Base-by-base conservation (phyloP, 2,329 filamentous ascomycete species). In the Venturia asperata region DNA sequence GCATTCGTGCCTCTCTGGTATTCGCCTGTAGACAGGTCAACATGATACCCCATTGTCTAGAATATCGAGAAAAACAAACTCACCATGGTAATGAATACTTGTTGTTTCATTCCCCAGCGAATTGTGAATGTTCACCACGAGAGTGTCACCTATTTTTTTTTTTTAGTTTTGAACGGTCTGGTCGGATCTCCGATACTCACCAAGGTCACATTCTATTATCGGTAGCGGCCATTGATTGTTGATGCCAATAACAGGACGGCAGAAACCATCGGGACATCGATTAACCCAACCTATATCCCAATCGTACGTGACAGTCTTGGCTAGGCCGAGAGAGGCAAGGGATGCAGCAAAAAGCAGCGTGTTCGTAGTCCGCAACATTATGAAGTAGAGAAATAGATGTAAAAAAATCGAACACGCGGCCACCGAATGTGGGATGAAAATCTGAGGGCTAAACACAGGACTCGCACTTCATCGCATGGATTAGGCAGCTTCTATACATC, bases 151-250 rank as follows among this genome's bases (percentile, higher is more conserved):
- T 56, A n/a, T n/a, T n/a, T n/a, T n/a, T 24, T 9, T 34, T 4
- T 27, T 2, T 49, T 13, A 49, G 45, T 4, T 2, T 13, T 24
- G 45, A 11, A 49, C 13, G 13, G 5, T 37, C 13, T 6, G 5
- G 11, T 19, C 2, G 19, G 52, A 15, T 19, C 9, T 37, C 7
- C 13, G 27, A 37, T 13, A 34, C 52, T 56, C 19, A 19, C 87
- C 87, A 61, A 86, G 77, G 61, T 81, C 81, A 47, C 83, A 87
- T 63, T 83, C 80, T 65, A 91, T 86, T 30, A 77, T 75, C 0
- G 90, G 90, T 64, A 88, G 82, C 1, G 90, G 90, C 87, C 89
- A 92, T 76, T 86, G 74, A 5, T 84, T 84, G 71, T 94, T 94
- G 77, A 94, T 88, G 60, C 87, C 88, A 72, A 93, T 90, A 5